Evolutionary conservation across 106 monocot genomes (phyloP).

Genomic region (Allium cepa): DNA sequence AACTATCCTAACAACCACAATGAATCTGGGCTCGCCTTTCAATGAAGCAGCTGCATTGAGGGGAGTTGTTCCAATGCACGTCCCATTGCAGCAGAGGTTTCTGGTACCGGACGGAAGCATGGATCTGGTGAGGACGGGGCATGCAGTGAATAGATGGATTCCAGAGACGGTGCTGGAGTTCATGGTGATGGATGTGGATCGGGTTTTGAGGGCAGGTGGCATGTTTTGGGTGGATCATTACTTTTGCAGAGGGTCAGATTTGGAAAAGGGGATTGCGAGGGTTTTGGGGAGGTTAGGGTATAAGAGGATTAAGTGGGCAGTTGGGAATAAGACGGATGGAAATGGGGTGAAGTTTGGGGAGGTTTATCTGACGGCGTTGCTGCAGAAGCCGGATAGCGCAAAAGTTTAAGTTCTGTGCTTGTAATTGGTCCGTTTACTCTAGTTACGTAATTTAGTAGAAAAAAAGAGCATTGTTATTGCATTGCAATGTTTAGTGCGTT

Average conservation of each 20-base stretch:
- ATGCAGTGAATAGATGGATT: conserved; percentile 96
- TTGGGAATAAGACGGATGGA: conserved; percentile 62
- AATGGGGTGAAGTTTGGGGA: conserved; percentile 48
- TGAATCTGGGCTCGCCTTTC: conserved; percentile 61
- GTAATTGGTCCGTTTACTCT: too few relatives aligned
- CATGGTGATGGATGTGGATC: conserved; percentile 68
- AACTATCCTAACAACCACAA: conserved; percentile 70
- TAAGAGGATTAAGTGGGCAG: conserved; percentile 74
- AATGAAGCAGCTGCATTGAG: conserved; percentile 61
- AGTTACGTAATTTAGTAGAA: too few relatives aligned
- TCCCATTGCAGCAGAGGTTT: conserved; percentile 87
- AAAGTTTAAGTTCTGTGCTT: too few relatives aligned
- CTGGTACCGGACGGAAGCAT: conserved; percentile 59
- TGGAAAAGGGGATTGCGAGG: conserved; percentile 36
- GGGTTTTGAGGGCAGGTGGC: conserved; percentile 69
- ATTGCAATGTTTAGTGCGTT: too few relatives aligned
- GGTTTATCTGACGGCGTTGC: conserved; percentile 78
- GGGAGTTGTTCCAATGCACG: conserved; percentile 71
- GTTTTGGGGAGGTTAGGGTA: conserved; percentile 54
- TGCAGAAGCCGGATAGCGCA: conserved; percentile 56
- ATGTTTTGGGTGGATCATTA: conserved; percentile 90
- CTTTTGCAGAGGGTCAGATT: conserved; percentile 45
- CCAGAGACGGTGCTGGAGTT: conserved; percentile 67
- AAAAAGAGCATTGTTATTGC: too few relatives aligned
- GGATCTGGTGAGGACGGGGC: conserved; percentile 80